Conservation (phyloP, 371 early-diverging fungal genomes). For the Lichtheimia corymbifera region DNA sequence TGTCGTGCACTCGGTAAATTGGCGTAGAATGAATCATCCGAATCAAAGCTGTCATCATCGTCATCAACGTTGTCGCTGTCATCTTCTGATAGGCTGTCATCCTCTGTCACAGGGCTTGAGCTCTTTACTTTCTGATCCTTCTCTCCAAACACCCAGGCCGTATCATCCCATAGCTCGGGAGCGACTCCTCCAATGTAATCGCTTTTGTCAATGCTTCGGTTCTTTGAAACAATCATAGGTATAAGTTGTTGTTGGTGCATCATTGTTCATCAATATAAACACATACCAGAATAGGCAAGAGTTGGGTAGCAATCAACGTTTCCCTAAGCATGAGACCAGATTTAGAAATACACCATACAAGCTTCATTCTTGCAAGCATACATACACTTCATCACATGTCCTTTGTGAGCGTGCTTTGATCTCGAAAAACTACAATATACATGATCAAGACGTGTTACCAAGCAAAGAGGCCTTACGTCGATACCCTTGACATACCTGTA, state of each 20-base stretch:
- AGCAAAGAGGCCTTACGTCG: neutral
- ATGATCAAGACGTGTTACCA: neutral
- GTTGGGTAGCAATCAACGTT: neutral
- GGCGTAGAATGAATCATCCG: constrained; percentile 6
- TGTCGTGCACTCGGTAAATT: neutral
- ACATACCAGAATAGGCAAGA: constrained; percentile 2
- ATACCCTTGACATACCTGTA: neutral
- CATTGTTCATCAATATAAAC: neutral
- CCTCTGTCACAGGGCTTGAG: neutral
- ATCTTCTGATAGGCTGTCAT: neutral
- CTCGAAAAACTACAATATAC: constrained; percentile 2
- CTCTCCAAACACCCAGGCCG: neutral
- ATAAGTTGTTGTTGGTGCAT: neutral
- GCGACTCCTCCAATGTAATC: neutral
- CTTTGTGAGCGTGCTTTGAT: constrained; percentile 5
- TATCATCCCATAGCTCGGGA: neutral
- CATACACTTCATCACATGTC: constrained; percentile 1
- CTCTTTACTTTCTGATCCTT: neutral
- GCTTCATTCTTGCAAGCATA: neutral
- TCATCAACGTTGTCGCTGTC: neutral
- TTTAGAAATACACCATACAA: neutral
- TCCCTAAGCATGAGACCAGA: neutral
- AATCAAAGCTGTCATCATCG: neutral
- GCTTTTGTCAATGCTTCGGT: neutral
- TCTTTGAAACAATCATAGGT: neutral